Evolutionary conservation across 306 rosid genomes (phyloP).

Genomic region (Rosa multiflora): DNA sequence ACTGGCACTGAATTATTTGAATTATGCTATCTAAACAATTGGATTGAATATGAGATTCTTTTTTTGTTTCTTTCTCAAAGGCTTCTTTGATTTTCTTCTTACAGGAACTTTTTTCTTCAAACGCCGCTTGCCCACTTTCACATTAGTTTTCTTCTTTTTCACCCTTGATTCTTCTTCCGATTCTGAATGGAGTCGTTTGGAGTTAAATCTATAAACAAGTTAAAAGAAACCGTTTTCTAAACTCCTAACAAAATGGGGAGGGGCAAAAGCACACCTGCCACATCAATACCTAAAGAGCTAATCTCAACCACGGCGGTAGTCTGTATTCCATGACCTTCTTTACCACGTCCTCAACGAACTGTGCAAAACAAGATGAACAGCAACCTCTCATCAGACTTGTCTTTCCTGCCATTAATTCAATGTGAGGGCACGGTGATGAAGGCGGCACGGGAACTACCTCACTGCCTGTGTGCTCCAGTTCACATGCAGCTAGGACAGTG

Average conservation of each 20-base stretch:
- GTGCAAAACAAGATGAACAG: constrained; percentile 84
- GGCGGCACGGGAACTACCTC: constrained; percentile 56
- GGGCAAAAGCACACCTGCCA: constrained; percentile 24
- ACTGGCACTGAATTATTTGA: neutral
- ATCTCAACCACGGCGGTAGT: constrained; percentile 53
- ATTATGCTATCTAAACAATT: constrained; percentile 24
- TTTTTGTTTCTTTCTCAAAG: constrained; percentile 56
- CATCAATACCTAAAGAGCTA: constrained; percentile 52
- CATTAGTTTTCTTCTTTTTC: constrained; percentile 47
- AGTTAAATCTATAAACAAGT: constrained; percentile 64
- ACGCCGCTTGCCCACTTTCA: constrained; percentile 43
- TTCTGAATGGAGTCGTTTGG: constrained; percentile 34
- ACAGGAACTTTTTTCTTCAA: constrained; percentile 41
- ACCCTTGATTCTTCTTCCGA: constrained; percentile 49
- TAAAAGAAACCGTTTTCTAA: constrained; percentile 40
- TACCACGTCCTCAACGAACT: constrained; percentile 64
- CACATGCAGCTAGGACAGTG: constrained; percentile 77
- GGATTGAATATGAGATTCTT: constrained; percentile 36
- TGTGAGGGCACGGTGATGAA: constrained; percentile 65
- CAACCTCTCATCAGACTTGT: constrained; percentile 63
- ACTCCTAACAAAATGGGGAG: constrained; percentile 36
- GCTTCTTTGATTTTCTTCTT: constrained; percentile 52
- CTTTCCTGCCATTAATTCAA: constrained; percentile 51
- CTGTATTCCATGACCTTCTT: constrained; percentile 57
- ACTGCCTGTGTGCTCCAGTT: constrained; percentile 53